Evolutionary conservation across 1,139 yeast genomes (phyloP), one percentile per base, ranked within the genome.

Genomic region (Komagataea norvegica): DNA sequence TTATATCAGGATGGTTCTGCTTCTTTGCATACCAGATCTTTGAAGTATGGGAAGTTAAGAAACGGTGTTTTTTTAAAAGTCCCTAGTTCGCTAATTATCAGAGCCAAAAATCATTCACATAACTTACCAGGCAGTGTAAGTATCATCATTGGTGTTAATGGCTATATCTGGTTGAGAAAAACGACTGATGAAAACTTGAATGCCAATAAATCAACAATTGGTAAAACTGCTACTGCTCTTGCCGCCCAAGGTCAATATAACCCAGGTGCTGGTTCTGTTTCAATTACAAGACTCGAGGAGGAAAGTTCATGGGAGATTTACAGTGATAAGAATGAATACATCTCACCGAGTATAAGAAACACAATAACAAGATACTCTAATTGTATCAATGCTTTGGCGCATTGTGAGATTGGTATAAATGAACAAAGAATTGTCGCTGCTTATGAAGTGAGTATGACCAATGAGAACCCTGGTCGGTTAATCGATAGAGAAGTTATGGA

Each of bases 301-400:
- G 95, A 88, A 55, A 83, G 95, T 33, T 84, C 96, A 2, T 80
- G 94, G 89, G 95, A 89, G 55, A 91, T 93, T 37, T 93, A 93
- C 62, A 82, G 94, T 38, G 98, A 93, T 60, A 73, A 75, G 43
- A 93, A 93, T 56, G 97, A 89, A 46, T 56, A 64, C 19, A 81
- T 93, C 16, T 64, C 84, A 5, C 62, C 67, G 14, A 67, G 74
- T 16, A 70, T 78, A 8, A 72, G 93, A 49, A 77, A 74, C 45
- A 82, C 88, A 18, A 89, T 93, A 31, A 74, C 94, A 8, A 70
- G 97, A 42, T 91, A 93, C 59, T 75, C 81, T 37, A 88, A 88
- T 60, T 89, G 93, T 45, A 69, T 91, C 38, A 75, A 76, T 49
- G 94, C 95, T 0, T 67, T 91, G 47, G 84, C 88, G 19, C 72